Percentiles rank a stretch among this genome's conserved stretches.
Evolutionary conservation across 331 rosid genomes (phyloP).

Genomic region (Phaseolus coccineus): DNA sequence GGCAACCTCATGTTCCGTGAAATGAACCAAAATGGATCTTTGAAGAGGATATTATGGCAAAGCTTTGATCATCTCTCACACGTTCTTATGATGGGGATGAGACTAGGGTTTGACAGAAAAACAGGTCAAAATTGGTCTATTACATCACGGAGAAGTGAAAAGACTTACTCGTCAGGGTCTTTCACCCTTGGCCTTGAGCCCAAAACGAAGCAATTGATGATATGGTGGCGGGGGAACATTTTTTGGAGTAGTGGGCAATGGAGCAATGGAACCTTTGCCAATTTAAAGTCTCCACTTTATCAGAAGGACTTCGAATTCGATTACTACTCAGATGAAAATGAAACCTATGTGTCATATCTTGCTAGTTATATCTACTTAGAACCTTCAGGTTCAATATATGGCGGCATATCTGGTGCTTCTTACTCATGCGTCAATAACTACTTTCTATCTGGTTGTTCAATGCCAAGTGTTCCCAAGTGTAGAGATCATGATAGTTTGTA

Average conservation of each 20-base stretch:
- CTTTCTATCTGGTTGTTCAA: neutral
- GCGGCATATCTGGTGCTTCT: neutral
- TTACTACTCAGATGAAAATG: neutral
- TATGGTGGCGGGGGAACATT: neutral
- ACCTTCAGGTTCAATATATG: neutral
- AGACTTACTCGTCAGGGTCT: neutral
- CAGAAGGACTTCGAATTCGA: neutral
- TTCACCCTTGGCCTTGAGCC: neutral
- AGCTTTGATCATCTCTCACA: neutral
- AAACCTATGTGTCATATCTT: too few species aligned
- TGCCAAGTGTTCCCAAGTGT: neutral
- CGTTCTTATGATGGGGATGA: neutral
- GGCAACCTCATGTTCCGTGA: neutral
- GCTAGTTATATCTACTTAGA: too few species aligned
- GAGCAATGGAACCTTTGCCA: neutral
- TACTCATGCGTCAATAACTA: neutral
- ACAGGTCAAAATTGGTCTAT: neutral
- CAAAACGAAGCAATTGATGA: neutral
- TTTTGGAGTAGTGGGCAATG: neutral
- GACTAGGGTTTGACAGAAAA: neutral
- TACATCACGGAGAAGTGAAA: neutral
- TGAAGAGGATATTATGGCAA: neutral
- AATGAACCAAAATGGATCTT: neutral
- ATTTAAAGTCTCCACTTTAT: neutral
- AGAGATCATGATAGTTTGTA: neutral